Percentiles rank a stretch among this genome's conserved stretches.
Conservation (phyloP, 139 green algal genomes). For the Nannochloris sp. region DNA sequence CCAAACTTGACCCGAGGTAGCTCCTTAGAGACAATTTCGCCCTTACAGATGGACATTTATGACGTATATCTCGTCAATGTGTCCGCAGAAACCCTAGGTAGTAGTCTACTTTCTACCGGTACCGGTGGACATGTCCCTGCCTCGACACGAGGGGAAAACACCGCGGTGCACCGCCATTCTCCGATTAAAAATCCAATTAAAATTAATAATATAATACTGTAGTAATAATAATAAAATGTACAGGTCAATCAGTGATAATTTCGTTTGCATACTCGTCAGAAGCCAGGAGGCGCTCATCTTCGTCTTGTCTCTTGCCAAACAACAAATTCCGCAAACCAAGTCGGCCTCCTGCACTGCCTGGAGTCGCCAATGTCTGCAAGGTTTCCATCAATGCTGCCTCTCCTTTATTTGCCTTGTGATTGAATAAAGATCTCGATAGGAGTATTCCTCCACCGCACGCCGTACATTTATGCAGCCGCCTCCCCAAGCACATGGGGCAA, state of each 20-base stretch:
- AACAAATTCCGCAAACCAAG: background rate
- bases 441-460: constrained; percentile 24
- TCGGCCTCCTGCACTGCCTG: background rate
- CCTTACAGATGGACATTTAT: background rate
- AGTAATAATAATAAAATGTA: background rate
- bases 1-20: background rate
- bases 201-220: background rate
- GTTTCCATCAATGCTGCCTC: constrained; percentile 11
- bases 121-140: no score
- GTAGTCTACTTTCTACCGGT: no score
- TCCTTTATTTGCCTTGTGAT: constrained; percentile 10
- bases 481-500: constrained; percentile 31
- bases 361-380: background rate
- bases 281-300: background rate
- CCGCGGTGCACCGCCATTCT: no score
- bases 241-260: constrained; percentile 8
- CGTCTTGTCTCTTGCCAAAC: background rate
- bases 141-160: no score
- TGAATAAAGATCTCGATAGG: constrained; percentile 15
- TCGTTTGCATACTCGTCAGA: constrained; percentile 8
- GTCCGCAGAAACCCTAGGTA: no score
- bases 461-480: constrained; percentile 16
- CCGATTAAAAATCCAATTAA: no score
- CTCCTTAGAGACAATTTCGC: background rate
- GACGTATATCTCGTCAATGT: no score